These are phyloP conservation scores for Crepidotus variabilis DNA, from an alignment of 768 basidiomycete genomes.

Conservation along the genomic window DNA sequence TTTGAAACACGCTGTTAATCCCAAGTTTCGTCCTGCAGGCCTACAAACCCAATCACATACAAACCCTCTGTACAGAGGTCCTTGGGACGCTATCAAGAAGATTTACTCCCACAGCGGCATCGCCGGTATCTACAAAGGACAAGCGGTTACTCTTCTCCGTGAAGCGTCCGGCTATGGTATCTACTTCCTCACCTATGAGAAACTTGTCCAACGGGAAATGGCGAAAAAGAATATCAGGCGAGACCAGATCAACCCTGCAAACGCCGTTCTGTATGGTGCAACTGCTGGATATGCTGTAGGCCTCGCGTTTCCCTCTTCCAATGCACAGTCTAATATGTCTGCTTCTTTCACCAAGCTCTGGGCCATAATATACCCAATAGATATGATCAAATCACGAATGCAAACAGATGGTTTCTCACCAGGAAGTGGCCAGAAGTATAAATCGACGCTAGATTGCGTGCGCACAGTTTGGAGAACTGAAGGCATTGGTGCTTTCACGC, in stretches of 20 bases:
- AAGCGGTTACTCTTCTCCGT: slow-evolving; percentile 80
- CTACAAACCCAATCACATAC: slow-evolving; percentile 86
- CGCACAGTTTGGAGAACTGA: slow-evolving; percentile 80
- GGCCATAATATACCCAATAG: slow-evolving; percentile 93
- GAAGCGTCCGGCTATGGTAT: slow-evolving; percentile 80
- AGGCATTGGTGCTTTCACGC: slow-evolving; percentile 81
- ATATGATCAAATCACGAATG: slow-evolving; percentile 95
- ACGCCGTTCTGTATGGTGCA: slow-evolving; percentile 85
- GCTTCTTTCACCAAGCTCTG: slow-evolving; percentile 52
- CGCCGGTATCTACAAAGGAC: slow-evolving; percentile 88
- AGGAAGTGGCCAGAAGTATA: slow-evolving; percentile 77
- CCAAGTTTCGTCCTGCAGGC: slow-evolving; percentile 39
- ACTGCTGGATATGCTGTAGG: slow-evolving; percentile 88
- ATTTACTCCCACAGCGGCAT: slow-evolving; percentile 76
- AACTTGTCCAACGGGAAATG: slow-evolving; percentile 86
- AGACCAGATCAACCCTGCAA: slow-evolving; percentile 73
- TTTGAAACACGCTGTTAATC: slow-evolving; percentile 4
- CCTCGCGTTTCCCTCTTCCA: slow-evolving; percentile 8
- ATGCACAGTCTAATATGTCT: slow-evolving; percentile 1
- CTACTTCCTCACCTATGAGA: slow-evolving; percentile 93
- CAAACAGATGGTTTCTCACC: slow-evolving; percentile 89
- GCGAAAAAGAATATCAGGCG: slow-evolving; percentile 63
- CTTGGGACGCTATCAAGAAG: slow-evolving; percentile 84
- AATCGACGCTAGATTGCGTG: slow-evolving; percentile 78
- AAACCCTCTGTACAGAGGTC: slow-evolving; percentile 77